Percentiles rank a stretch among this genome's conserved stretches.
Conservation (phyloP, 1,284 basidiomycete genomes). For the Pseudozyma pruni region DNA sequence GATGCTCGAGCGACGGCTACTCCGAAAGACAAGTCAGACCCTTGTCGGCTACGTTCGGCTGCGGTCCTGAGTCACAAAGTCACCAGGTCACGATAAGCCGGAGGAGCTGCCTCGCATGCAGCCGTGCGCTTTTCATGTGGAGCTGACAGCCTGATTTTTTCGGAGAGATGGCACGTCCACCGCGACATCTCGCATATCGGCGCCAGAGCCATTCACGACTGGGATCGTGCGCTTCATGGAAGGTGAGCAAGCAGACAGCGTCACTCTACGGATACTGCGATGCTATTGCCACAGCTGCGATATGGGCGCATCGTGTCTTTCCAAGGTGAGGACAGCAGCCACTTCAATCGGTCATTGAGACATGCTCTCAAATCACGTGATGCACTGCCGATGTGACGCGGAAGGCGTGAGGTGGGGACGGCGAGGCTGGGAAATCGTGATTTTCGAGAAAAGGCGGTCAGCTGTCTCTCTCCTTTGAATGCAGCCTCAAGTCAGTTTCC, state of each 20-base stretch:
- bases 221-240: too few relatives aligned
- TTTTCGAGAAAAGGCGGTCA: not conserved
- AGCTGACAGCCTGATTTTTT: not conserved
- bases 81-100: conserved; percentile 11
- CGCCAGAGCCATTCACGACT: too few relatives aligned
- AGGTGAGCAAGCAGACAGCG: too few relatives aligned
- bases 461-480: conserved; percentile 2
- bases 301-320: too few relatives aligned
- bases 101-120: not conserved
- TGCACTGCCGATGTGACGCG: conserved; percentile 9
- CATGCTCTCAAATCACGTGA: conserved; percentile 30
- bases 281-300: too few relatives aligned
- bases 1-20: not conserved
- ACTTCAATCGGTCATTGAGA: not conserved
- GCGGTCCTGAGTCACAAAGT: not conserved
- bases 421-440: not conserved
- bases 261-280: too few relatives aligned
- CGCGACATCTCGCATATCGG: conserved; percentile 29
- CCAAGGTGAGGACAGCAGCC: too few relatives aligned
- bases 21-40: not conserved
- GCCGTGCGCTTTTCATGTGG: not conserved
- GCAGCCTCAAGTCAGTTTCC: conserved; percentile 21
- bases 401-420: conserved; percentile 33
- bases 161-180: conserved; percentile 3
- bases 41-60: not conserved